Evolutionary conservation across 192 early-diverging fungal species (phyloP), one percentile per base, ranked within the genome.

Genomic region (Backusella tuberculispora): DNA sequence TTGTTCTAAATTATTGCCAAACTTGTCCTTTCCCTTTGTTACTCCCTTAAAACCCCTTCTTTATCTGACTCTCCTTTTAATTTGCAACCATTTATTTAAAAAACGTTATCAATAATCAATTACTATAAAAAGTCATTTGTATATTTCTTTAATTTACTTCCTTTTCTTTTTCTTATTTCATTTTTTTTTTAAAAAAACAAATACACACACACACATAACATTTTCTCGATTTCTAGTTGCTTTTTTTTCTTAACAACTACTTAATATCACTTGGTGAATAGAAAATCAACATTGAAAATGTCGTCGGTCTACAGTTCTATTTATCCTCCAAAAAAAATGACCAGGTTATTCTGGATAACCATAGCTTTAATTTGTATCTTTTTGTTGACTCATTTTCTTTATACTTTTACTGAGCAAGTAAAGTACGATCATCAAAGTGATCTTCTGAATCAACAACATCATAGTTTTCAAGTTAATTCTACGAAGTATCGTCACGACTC

Each of bases 321-420:
- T 21, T 67, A 40, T 19, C 66, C 66, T 10, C 66, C 37, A n/a
- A 38, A 19, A 43, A 67, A 41, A 67, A 8, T 67, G 42, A 21
- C 38, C 12, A 38, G 66, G n/a, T 13, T 67, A 21, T 21, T 38
- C 4, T 67, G 66, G 66, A 21, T 67, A 41, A 17, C 41, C 0
- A 43, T 67, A 19, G 40, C 17, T 19, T 42, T 41, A 13, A 42
- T 21, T 5, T 67, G 34, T 67, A 9, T 67, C 41, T 19, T 38
- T 17, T 67, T 67, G n/a, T 67, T n/a, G 66, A 67, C 40, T 10
- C 41, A 42, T 12, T 67, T 67, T 21, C 66, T 67, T 10, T 67
- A 67, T 41, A 43, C 38, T 21, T 67, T 41, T 41, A 67, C 66
- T 9, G 37, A 34, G 2, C 29, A 34, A 34, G 29, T 1, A 34